Evolutionary conservation across 2,329 filamentous ascomycete genomes (phyloP).

Genomic region (Botrytis paeoniae): DNA sequence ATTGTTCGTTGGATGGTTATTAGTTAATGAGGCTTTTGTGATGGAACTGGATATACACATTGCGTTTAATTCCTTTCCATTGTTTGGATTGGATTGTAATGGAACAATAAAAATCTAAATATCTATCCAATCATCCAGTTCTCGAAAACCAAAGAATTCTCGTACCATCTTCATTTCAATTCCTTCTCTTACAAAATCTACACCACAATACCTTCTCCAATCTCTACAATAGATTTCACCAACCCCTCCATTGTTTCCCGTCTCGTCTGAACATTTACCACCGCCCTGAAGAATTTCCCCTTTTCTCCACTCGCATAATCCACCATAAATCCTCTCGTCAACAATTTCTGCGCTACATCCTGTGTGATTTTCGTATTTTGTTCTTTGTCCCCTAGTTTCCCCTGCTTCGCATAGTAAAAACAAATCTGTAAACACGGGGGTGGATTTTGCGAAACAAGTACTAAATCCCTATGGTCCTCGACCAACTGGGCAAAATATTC

Average conservation of each 20-base stretch:
- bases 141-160: too few relatives aligned
- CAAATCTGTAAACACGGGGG: constrained; percentile 91
- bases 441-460: constrained; percentile 72
- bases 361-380: constrained; percentile 55
- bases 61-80: too few relatives aligned
- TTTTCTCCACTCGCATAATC: constrained; percentile 51
- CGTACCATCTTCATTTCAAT: not conserved
- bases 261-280: constrained; percentile 61
- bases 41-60: too few relatives aligned
- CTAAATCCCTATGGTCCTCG: constrained; percentile 55
- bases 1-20: too few relatives aligned
- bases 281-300: constrained; percentile 66
- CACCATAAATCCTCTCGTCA: constrained; percentile 64
- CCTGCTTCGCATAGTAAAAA: constrained; percentile 75
- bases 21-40: too few relatives aligned
- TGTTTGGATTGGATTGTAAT: too few relatives aligned
- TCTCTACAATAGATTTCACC: constrained; percentile 53
- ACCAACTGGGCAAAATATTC: constrained; percentile 64
- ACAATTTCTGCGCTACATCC: constrained; percentile 51
- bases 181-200: not conserved
- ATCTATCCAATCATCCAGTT: too few relatives aligned
- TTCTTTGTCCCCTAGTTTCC: constrained; percentile 42
- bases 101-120: too few relatives aligned
- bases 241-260: constrained; percentile 61
- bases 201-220: constrained; percentile 22